These are phyloP conservation scores for Elongisporangium undulatum DNA, from an alignment of 352 stramenopile genomes.

Conservation along the genomic window DNA sequence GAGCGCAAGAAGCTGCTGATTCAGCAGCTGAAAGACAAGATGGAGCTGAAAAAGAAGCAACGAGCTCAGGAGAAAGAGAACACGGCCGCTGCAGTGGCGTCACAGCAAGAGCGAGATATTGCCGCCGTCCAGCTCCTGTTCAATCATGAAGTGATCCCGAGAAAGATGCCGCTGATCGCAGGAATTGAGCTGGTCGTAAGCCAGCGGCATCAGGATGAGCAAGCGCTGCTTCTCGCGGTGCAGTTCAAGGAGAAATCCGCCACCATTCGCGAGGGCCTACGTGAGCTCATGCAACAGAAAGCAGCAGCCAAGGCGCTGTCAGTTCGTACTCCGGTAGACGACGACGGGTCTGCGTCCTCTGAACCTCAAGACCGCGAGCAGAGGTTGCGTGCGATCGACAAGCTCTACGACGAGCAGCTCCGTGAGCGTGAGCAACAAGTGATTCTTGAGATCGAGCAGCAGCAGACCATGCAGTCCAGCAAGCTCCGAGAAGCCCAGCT, in stretches of 20 bases:
- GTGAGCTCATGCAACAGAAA: conserved; percentile 45
- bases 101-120: conserved; percentile 43
- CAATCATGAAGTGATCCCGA: conserved; percentile 33
- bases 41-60: background rate
- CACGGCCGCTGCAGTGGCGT: conserved; percentile 5
- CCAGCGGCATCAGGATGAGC: conserved; percentile 48
- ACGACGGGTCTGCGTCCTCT: background rate
- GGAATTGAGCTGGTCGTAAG: conserved; percentile 55
- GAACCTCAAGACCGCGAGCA: background rate
- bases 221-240: conserved; percentile 23
- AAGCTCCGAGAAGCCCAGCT: conserved; percentile 38
- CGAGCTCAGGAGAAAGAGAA: conserved; percentile 1
- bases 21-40: background rate
- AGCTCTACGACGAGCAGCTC: conserved; percentile 33
- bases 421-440: conserved; percentile 23
- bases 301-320: conserved; percentile 30
- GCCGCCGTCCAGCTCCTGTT: conserved; percentile 59
- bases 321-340: background rate
- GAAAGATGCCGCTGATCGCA: conserved; percentile 43
- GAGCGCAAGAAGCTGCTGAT: background rate
- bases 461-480: conserved; percentile 20
- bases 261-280: conserved; percentile 24
- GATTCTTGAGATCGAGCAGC: conserved; percentile 19
- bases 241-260: conserved; percentile 17
- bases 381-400: conserved; percentile 32